These are phyloP conservation scores for Colletotrichum aenigma DNA, from an alignment of 2,329 filamentous ascomycete genomes.

Conservation along the genomic window DNA sequence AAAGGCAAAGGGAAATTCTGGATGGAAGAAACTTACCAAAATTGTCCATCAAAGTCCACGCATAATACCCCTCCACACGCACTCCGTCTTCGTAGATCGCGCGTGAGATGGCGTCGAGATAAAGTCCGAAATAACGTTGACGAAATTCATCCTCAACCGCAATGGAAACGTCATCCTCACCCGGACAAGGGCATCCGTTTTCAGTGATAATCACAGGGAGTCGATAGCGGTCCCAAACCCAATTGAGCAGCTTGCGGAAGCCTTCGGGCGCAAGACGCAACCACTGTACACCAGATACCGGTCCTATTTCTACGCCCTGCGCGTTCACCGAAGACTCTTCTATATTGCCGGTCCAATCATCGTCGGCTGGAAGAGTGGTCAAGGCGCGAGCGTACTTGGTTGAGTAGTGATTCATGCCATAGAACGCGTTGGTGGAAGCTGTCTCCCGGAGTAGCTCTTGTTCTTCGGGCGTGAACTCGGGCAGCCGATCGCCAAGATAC, in stretches of 20 bases:
- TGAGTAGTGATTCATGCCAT: slow-evolving; percentile 47
- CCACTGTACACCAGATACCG: neutral
- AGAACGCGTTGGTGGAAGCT: slow-evolving; percentile 34
- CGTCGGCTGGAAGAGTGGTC: slow-evolving; percentile 23
- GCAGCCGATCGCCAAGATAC: slow-evolving; percentile 34
- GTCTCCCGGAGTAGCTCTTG: slow-evolving; percentile 25
- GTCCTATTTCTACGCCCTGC: slow-evolving; percentile 26
- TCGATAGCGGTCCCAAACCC: slow-evolving; percentile 27
- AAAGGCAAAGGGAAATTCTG: neutral
- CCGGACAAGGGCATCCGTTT: slow-evolving; percentile 32
- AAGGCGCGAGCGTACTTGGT: slow-evolving; percentile 35
- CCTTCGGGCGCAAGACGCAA: slow-evolving; percentile 24
- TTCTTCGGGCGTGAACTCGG: slow-evolving; percentile 30
- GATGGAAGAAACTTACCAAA: slow-evolving; percentile 28
- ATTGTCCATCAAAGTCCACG: slow-evolving; percentile 39
- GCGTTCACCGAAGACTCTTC: slow-evolving; percentile 27
- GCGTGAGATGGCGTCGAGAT: slow-evolving; percentile 28
- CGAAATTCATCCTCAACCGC: slow-evolving; percentile 21
- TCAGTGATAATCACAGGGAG: slow-evolving; percentile 34
- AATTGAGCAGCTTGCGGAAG: slow-evolving; percentile 33
- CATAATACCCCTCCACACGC: slow-evolving; percentile 35
- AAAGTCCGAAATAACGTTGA: slow-evolving; percentile 23
- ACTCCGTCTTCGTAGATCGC: slow-evolving; percentile 32
- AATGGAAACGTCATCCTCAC: slow-evolving; percentile 24
- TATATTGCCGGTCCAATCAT: slow-evolving; percentile 29